Evolutionary conservation across 257 asterid species (phyloP).

Genomic region (Solanum chilense): DNA sequence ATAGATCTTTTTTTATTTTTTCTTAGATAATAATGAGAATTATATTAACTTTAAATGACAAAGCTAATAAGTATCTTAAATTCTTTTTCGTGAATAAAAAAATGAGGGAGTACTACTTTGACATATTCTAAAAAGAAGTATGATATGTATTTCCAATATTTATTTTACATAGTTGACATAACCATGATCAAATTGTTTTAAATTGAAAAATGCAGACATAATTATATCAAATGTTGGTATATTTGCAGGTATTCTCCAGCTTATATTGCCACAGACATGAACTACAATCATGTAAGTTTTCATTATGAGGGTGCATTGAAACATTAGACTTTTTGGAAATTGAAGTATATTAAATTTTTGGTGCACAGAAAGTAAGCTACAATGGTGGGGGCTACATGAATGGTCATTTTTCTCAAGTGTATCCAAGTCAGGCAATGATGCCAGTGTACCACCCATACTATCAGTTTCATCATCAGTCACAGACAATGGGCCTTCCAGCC

Average conservation of each 20-base stretch:
- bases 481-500: conserved; percentile 85
- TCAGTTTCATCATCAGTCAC: conserved; percentile 62
- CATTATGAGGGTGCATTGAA: too few species aligned
- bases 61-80: too few species aligned
- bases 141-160: neutral
- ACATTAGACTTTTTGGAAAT: neutral
- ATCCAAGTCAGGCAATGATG: conserved; percentile 64
- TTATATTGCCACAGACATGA: conserved; percentile 63
- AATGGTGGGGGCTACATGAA: conserved; percentile 79
- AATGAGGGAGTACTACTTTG: neutral
- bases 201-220: neutral
- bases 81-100: neutral
- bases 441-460: conserved; percentile 76
- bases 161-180: neutral
- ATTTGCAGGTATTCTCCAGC: conserved; percentile 49
- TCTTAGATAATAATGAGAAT: too few species aligned
- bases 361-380: conserved; percentile 50
- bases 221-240: neutral
- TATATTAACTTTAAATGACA: too few species aligned
- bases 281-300: conserved; percentile 61
- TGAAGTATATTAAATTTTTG: neutral
- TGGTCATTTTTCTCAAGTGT: conserved; percentile 64
- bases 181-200: neutral
- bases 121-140: neutral
- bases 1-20: too few species aligned